Conservation (phyloP, 805 yeast genomes). For the Kregervanrija fluxuum region DNA sequence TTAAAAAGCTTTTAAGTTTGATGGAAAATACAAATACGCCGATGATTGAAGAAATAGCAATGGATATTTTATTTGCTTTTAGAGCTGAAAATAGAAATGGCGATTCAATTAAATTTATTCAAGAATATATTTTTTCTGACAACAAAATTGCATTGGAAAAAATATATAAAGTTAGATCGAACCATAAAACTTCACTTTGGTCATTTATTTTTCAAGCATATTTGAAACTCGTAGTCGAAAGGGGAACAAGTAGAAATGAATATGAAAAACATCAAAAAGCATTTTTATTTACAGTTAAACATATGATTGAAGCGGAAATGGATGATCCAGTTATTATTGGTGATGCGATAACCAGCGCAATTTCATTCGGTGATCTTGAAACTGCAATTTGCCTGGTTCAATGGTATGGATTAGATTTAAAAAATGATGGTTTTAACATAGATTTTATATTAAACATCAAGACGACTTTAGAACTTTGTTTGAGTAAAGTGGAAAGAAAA, state of each 20-base stretch:
- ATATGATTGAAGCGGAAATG: conserved; percentile 8
- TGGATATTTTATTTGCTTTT: conserved; percentile 31
- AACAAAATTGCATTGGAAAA: conserved; percentile 7
- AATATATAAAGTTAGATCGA: neutral
- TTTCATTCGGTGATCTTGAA: no score
- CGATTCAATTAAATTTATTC: conserved; percentile 28
- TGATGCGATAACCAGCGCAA: neutral
- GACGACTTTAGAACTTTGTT: conserved; percentile 13
- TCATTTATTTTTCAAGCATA: no score
- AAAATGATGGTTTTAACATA: conserved; percentile 7
- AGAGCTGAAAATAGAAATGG: conserved; percentile 22
- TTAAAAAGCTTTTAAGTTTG: conserved; percentile 23
- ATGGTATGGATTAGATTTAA: conserved; percentile 17
- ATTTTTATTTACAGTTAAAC: no score
- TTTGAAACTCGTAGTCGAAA: no score
- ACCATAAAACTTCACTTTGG: no score
- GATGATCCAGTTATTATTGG: conserved; percentile 5
- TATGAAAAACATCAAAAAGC: no score
- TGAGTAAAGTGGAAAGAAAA: conserved; percentile 18
- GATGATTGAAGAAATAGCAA: conserved; percentile 30
- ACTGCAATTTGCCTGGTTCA: conserved; percentile 20
- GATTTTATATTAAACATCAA: conserved; percentile 13
- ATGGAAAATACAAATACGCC: conserved; percentile 26
- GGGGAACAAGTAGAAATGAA: no score
- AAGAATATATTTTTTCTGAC: conserved; percentile 16